Evolutionary conservation across 495 filamentous ascomycete genomes (phyloP).

Genomic region (Penicillium steckii): DNA sequence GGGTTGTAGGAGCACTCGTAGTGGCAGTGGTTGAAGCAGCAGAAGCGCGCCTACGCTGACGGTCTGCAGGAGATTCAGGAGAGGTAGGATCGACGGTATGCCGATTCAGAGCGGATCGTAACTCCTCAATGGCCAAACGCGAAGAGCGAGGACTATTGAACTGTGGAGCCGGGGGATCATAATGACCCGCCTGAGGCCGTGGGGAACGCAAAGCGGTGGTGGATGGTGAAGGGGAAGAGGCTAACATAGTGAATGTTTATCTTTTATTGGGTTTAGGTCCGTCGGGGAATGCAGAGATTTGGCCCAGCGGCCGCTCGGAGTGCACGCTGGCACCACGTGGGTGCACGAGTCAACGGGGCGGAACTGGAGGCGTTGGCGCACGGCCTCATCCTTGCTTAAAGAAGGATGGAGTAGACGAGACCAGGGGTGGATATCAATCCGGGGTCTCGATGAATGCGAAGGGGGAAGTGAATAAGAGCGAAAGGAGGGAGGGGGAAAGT

Average conservation of each 20-base stretch:
- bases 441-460: no score
- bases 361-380: slow-evolving; percentile 27
- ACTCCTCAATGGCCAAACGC: slow-evolving; percentile 48
- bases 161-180: slow-evolving; percentile 38
- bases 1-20: no score
- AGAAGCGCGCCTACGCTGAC: slow-evolving; percentile 36
- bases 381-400: slow-evolving; percentile 24
- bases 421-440: slow-evolving; percentile 4
- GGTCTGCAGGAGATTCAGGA: slow-evolving; percentile 40
- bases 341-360: slow-evolving; percentile 43
- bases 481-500: neutral
- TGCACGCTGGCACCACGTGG: slow-evolving; percentile 44
- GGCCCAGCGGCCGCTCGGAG: slow-evolving; percentile 19
- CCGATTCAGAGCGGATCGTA: slow-evolving; percentile 44
- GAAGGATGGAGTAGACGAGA: slow-evolving; percentile 1
- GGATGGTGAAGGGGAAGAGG: slow-evolving; percentile 49
- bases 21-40: slow-evolving; percentile 37
- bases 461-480: no score
- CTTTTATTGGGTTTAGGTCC: slow-evolving; percentile 1
- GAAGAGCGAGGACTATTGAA: slow-evolving; percentile 40
- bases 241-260: slow-evolving; percentile 38
- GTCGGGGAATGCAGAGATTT: slow-evolving; percentile 22
- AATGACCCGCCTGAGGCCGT: slow-evolving; percentile 24
- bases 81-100: slow-evolving; percentile 43
- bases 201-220: slow-evolving; percentile 36